Evolutionary conservation across 345 rosid species (phyloP), one percentile per base, ranked within the genome.

Genomic region (Populus simonii): DNA sequence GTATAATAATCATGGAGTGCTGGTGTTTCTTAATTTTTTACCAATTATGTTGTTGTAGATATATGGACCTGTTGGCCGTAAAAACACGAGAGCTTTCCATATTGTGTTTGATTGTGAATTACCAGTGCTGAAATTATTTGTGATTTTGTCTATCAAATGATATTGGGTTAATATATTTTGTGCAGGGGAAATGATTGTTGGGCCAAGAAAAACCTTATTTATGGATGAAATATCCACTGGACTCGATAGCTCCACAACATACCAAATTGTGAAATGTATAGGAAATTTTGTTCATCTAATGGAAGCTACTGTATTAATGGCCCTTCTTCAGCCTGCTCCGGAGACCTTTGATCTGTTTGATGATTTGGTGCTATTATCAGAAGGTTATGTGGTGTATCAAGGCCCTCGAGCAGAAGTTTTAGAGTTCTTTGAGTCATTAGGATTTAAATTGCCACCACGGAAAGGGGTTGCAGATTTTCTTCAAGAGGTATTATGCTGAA

Each of bases 201-300:
- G 99, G 36, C 98, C 99, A 67, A 88, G 95, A 68, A 93, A 95
- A 80, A 93, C 97, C n/a, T 82, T 95, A 72, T 91, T 95, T 36
- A 95, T 93, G 99, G 99, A 95, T 85, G 99, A 95, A 87, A 95
- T 95, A 81, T 95, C 99, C 15, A 93, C 98, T 20, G 98, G 99
- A 68, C 94, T 95, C 72, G 97, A 95, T 80, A 95, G 98, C 86
- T 92, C 99, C 17, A 95, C 99, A 22, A 95, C 99, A 5, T 95
- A 29, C 71, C 98, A 92, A 85, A 93, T 92, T 53, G 98, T 95
- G 45, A 95, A 90, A 76, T 93, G 99, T 81, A 68, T 89, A 7
- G 77, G 89, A 79, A 92, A 95, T 79, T 95, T 95, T 66, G 99
- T 93, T 70, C 99, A 92, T 82, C 83, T 84, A 22, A 93, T 95